Conservation (phyloP, 139 green algal species). For the Chlorokybus atmophyticus region DNA sequence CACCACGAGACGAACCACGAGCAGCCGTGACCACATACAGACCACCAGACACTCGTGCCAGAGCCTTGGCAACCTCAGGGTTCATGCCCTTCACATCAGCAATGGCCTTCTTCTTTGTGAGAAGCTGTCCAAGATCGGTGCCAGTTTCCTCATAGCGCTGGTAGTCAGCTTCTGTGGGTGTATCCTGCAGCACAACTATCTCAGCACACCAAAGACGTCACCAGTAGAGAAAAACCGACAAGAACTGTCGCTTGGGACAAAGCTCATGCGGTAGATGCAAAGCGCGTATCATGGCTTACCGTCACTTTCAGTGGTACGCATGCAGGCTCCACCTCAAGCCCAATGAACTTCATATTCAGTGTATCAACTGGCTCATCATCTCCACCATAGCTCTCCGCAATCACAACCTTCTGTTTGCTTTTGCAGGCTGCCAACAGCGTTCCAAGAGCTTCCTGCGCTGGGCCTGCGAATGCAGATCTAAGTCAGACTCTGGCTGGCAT, state of each 20-base stretch:
- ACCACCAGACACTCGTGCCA: slow-evolving; percentile 66
- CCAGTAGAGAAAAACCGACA: too few relatives aligned
- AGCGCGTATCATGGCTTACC: too few relatives aligned
- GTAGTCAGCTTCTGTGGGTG: too few relatives aligned
- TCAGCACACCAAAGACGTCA: too few relatives aligned
- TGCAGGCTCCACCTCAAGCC: slow-evolving; percentile 41
- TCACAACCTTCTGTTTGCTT: slow-evolving; percentile 70
- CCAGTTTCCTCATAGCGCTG: slow-evolving; percentile 88
- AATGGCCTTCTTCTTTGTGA: slow-evolving; percentile 67
- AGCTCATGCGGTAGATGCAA: too few relatives aligned
- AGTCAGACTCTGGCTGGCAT: too few relatives aligned
- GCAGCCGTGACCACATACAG: slow-evolving; percentile 87
- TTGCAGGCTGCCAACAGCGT: slow-evolving; percentile 46
- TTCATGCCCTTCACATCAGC: slow-evolving; percentile 48
- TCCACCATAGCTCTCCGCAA: slow-evolving; percentile 86
- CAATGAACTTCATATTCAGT: slow-evolving; percentile 43
- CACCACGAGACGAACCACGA: slow-evolving; percentile 46
- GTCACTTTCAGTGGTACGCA: too few relatives aligned
- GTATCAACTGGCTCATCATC: slow-evolving; percentile 87
- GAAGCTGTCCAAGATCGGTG: slow-evolving; percentile 55
- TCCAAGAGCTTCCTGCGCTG: slow-evolving; percentile 37
- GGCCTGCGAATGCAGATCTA: too few relatives aligned
- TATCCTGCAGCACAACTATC: too few relatives aligned
- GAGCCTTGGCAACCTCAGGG: slow-evolving; percentile 56
- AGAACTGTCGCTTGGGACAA: too few relatives aligned